Percentiles rank a stretch among this genome's conserved stretches.
phyloP scores from a whole-genome alignment of 306 rosid species.

The Sophora flavescens region DNA sequence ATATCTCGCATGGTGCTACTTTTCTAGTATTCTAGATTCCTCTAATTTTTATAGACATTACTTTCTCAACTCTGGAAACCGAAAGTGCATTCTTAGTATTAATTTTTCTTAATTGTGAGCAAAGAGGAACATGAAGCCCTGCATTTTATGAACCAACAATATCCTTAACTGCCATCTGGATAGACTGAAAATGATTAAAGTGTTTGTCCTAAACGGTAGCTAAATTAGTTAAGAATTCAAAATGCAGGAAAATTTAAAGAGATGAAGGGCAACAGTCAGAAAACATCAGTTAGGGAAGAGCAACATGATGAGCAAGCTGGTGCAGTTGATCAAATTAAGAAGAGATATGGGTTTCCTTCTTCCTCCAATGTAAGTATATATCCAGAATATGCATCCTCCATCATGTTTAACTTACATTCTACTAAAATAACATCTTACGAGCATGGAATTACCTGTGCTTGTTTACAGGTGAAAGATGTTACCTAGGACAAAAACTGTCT shows the following conservation, averaged over 20 bases:
- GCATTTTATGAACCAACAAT: not conserved
- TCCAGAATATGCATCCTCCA: not conserved
- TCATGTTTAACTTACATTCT: slow-evolving; percentile 25
- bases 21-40: too few species aligned
- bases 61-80: not conserved
- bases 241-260: slow-evolving; percentile 82
- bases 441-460: slow-evolving; percentile 11
- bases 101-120: too few species aligned
- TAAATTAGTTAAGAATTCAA: slow-evolving; percentile 42
- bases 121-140: not conserved
- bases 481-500: not conserved
- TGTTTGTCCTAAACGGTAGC: not conserved
- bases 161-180: slow-evolving; percentile 12
- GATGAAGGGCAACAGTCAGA: slow-evolving; percentile 73
- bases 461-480: slow-evolving; percentile 13
- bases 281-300: slow-evolving; percentile 67
- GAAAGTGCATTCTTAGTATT: not conserved
- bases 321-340: slow-evolving; percentile 83
- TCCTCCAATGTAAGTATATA: slow-evolving; percentile 65
- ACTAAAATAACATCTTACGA: not conserved
- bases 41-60: not conserved
- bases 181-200: slow-evolving; percentile 6
- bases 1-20: too few species aligned
- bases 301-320: slow-evolving; percentile 64
- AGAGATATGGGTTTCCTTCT: slow-evolving; percentile 76